Evolutionary conservation across 2,329 filamentous ascomycete species (phyloP), one percentile per base, ranked within the genome.

Genomic region (Diaporthe sp.): DNA sequence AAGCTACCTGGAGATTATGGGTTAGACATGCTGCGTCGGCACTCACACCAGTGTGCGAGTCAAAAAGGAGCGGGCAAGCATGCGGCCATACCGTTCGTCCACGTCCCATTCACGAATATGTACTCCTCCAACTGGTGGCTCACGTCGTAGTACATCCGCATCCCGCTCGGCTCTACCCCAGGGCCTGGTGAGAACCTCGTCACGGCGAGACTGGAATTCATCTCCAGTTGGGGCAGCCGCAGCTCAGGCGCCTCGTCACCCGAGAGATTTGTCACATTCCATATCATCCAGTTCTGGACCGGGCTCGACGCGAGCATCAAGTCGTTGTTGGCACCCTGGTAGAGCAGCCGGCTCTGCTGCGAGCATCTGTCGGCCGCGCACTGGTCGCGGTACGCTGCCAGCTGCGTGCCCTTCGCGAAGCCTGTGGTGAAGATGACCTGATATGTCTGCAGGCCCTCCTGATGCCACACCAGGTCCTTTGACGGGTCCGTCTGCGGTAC

Each of bases 71-170:
- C 9, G 44, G 7, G 12, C 17, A 13, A 17, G 25, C 6, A 15
- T 22, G 58, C 39, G 5, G 57, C 10, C 71, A 13, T 60, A 72
- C 71, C 57, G 4, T 51, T 72, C 34, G 71, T 63, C 71, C 71
- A 72, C 17, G 42, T 72, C 15, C 71, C 71, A 37, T 72, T 51
- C 42, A 61, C 71, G 9, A 72, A 60, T 22, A 53, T 28, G 53
- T 72, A 72, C 31, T 63, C 71, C 44, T 72, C 57, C 57, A 72
- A 28, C 71, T 51, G 31, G 31, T 72, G 71, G 42, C 71, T 72
- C 57, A 63, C 71, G 20, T 72, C 71, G 34, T 72, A 72, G 49
- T 72, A 72, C 71, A 72, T 61, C 31, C 42, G 44, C 71, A 61
- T 72, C 8, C 71, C 71, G 25, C 55, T 72, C 15, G 71, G 71